Evolutionary conservation across 805 yeast species (phyloP), one percentile per base, ranked within the genome.

Genomic region (Cyberlindnera mycetangii): DNA sequence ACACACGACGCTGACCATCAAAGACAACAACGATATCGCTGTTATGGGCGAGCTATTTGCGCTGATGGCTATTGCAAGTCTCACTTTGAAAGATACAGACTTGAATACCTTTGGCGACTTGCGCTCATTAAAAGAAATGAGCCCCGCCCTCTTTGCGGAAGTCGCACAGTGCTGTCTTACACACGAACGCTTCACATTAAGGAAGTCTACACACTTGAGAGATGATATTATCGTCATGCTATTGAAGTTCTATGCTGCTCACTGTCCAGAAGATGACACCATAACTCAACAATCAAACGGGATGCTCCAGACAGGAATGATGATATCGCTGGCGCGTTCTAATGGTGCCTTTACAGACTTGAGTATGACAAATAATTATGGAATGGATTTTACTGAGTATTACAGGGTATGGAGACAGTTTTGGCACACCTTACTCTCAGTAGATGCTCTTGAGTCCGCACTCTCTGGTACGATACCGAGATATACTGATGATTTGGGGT

Each of bases 221-320:
- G 67, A 79, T 6, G 60, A 80, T 44, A 85, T 79, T 56, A 68
- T 79, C 44, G 70, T 77, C 9, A 44, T 78, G 27, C 62, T 71
- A 43, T 61, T 75, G 54, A 69, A 75, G 48, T 60, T 73, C 22
- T 81, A 79, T 59, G 74, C 64, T 47, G 65, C 58, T 21, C 63
- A 57, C 41, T 72, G 79, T 0, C 81, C 79, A 0, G 82, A 77
- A 52, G 78, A 76, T 53, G 83, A 83, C 28, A 79, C 78, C 51
- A 71, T 74, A 1, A 65, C 68, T 4, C 81, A 73, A 43, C 72
- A 70, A 27, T 75, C 76, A 7, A 76, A 70, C 39, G 62, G 75
- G 0, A 73, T 68, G 41, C 68, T 74, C 4, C 68, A 69, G 44
- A 60, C 71, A 3, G 77, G 79, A 1, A 58, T 73, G 48, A 48